phyloP scores from a whole-genome alignment of 179 eudicot species.

The Silene coronaria region DNA sequence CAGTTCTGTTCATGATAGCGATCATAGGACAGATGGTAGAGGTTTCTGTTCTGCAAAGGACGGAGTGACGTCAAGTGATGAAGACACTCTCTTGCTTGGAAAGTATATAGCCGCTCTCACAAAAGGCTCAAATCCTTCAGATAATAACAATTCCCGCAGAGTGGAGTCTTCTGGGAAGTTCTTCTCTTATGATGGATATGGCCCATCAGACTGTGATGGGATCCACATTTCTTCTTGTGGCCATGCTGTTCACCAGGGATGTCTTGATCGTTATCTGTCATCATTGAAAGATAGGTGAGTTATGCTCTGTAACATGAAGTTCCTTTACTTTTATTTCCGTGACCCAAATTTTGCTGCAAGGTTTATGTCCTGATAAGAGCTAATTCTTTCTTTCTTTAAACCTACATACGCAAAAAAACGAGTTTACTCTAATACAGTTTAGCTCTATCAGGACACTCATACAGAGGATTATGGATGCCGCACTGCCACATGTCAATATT shows the following conservation, averaged over 20 bases:
- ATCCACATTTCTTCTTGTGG: conserved; percentile 94
- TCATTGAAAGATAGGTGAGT: conserved; percentile 85
- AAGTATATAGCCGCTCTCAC: conserved; percentile 69
- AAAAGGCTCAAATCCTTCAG: conserved; percentile 53
- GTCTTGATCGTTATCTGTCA: conserved; percentile 88
- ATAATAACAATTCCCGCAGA: conserved; percentile 29
- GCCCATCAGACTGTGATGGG: conserved; percentile 78
- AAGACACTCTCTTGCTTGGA: conserved; percentile 54
- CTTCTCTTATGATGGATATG: conserved; percentile 50
- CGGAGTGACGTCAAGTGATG: conserved; percentile 21
- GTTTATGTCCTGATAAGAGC: not conserved
- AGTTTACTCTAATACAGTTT: not conserved
- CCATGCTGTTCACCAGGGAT: conserved; percentile 94
- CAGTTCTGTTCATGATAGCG: conserved; percentile 22
- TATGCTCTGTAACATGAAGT: not conserved
- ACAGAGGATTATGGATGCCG: not conserved
- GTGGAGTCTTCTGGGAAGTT: conserved; percentile 33
- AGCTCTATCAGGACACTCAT: not conserved
- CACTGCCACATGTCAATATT: conserved; percentile 2
- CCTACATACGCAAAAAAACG: not conserved
- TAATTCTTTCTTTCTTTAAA: not conserved
- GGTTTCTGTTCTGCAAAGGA: conserved; percentile 22
- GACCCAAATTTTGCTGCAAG: not conserved
- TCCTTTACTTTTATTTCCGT: not conserved
- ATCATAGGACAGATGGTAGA: conserved; percentile 25